Evolutionary conservation across 768 basidiomycete species (phyloP).

Genomic region (Lentinula detonsa): DNA sequence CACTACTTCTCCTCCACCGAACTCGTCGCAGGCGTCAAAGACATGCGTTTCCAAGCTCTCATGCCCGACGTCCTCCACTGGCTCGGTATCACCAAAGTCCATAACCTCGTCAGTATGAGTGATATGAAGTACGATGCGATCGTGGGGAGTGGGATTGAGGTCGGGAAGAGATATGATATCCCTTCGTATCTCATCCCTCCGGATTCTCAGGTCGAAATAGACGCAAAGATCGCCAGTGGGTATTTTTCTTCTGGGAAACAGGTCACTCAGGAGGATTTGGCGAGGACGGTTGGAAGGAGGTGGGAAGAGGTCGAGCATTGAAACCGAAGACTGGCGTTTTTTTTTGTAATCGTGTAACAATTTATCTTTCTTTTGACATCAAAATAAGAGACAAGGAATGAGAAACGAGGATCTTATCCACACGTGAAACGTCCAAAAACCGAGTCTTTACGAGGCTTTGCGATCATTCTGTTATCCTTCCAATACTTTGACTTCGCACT

Average conservation of each 20-base stretch:
- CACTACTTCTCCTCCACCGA: slow-evolving; percentile 94
- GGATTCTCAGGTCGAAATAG: slow-evolving; percentile 89
- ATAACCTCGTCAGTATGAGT: slow-evolving; percentile 88
- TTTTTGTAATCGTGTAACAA: no score
- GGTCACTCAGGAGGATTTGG: slow-evolving; percentile 70
- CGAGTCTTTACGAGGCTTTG: no score
- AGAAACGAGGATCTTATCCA: no score
- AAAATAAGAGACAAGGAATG: no score
- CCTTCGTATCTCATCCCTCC: slow-evolving; percentile 62
- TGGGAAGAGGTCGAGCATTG: slow-evolving; percentile 91
- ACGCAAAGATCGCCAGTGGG: slow-evolving; percentile 93
- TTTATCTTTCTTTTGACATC: no score
- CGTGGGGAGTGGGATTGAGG: slow-evolving; percentile 81
- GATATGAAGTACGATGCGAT: slow-evolving; percentile 96
- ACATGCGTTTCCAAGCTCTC: slow-evolving; percentile 89
- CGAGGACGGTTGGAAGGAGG: slow-evolving; percentile 80
- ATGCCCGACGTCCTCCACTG: slow-evolving; percentile 98
- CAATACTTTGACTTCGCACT: no score
- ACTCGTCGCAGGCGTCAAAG: slow-evolving; percentile 89
- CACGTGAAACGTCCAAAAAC: no score
- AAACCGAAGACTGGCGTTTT: no score
- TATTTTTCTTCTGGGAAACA: slow-evolving; percentile 84
- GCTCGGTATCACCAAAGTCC: slow-evolving; percentile 87
- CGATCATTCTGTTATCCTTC: no score
- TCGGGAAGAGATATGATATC: slow-evolving; percentile 34